These are phyloP conservation scores for Quercus glauca DNA, from an alignment of 306 rosid species.

Conservation along the genomic window DNA sequence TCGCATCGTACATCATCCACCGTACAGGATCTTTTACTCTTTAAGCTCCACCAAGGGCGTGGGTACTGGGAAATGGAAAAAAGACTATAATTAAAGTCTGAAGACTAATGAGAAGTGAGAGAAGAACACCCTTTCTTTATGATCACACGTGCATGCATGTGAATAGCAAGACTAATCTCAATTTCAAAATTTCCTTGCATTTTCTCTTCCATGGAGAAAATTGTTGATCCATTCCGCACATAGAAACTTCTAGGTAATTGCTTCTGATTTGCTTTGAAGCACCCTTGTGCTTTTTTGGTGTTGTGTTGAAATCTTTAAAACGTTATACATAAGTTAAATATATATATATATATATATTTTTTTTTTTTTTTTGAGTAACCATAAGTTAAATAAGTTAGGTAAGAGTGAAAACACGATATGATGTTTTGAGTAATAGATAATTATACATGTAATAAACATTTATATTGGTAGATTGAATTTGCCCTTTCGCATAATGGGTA, in stretches of 20 bases:
- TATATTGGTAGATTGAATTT: too few relatives aligned
- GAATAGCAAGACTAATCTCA: constrained; percentile 25
- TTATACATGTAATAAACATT: too few relatives aligned
- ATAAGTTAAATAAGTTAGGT: too few relatives aligned
- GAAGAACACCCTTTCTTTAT: background rate
- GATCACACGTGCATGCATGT: constrained; percentile 53
- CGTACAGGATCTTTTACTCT: constrained; percentile 54
- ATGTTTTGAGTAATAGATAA: too few relatives aligned
- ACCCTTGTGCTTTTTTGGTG: background rate
- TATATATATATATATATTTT: too few relatives aligned
- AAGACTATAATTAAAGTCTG: too few relatives aligned
- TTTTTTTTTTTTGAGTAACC: too few relatives aligned
- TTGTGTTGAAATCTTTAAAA: background rate
- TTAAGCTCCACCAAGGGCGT: constrained; percentile 19
- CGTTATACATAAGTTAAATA: background rate
- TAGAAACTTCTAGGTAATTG: background rate
- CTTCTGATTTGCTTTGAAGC: background rate
- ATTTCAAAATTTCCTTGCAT: background rate
- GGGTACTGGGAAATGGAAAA: too few relatives aligned
- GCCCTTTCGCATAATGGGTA: too few relatives aligned
- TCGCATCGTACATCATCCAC: constrained; percentile 60
- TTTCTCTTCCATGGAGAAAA: background rate
- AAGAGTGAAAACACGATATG: fast-evolving
- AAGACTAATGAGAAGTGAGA: background rate
- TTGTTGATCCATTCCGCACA: background rate